Evolutionary conservation across 345 rosid species (phyloP).

Genomic region (Pseudoturritis turrita): DNA sequence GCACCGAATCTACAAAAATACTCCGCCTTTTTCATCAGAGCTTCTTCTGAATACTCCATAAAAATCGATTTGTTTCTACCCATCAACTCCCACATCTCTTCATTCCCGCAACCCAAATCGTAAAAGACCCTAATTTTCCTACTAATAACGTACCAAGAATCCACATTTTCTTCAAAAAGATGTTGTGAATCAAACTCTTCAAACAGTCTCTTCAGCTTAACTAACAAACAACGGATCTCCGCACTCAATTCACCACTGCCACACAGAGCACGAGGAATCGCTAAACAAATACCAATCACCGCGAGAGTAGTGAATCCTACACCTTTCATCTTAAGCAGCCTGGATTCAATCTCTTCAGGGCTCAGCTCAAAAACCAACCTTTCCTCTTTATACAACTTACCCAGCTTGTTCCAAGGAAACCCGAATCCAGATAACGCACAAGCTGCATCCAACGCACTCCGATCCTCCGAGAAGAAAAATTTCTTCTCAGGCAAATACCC

Average conservation of each 20-base stretch:
- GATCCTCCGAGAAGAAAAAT: conserved; percentile 60
- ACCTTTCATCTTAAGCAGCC: conserved; percentile 36
- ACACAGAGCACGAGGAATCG: conserved; percentile 45
- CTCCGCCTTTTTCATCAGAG: conserved; percentile 33
- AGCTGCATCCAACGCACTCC: conserved; percentile 39
- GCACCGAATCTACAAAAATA: conserved; percentile 53
- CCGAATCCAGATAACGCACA: conserved; percentile 52
- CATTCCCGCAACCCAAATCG: conserved; percentile 44
- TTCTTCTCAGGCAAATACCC: conserved; percentile 43
- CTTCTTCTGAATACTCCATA: conserved; percentile 37
- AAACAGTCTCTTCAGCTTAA: conserved; percentile 44
- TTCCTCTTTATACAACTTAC: conserved; percentile 52
- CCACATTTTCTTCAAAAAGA: conserved; percentile 43
- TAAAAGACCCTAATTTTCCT: conserved; percentile 46
- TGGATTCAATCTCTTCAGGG: conserved; percentile 33
- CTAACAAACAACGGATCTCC: conserved; percentile 34
- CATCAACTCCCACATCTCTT: conserved; percentile 45
- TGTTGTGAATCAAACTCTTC: conserved; percentile 36
- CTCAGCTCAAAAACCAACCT: conserved; percentile 39
- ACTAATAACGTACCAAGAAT: conserved; percentile 45
- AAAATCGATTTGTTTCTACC: conserved; percentile 39
- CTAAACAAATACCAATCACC: conserved; percentile 56
- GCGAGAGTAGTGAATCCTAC: conserved; percentile 37
- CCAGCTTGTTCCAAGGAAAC: conserved; percentile 69
- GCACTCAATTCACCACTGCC: conserved; percentile 31